Percentiles rank a stretch among this genome's conserved stretches.
Conservation (phyloP, 768 basidiomycete species). For the Termitomyces eurrhizus region DNA sequence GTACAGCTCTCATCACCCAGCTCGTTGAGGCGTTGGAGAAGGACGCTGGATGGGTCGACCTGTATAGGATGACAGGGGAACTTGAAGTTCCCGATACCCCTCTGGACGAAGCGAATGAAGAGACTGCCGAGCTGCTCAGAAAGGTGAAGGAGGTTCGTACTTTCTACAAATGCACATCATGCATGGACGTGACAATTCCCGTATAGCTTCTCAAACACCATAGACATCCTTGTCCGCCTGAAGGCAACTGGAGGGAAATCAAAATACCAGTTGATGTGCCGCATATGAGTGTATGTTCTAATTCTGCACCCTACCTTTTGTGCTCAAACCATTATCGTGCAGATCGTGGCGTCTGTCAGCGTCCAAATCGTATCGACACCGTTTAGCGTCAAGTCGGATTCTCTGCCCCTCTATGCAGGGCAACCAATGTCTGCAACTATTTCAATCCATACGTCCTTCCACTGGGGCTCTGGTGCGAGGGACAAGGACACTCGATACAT, state of each 20-base stretch:
- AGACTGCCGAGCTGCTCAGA: too few relatives aligned
- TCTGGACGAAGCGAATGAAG: background rate
- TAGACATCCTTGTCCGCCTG: conserved; percentile 33
- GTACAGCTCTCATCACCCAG: conserved; percentile 41
- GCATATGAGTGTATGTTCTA: conserved; percentile 60
- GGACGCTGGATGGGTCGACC: conserved; percentile 63
- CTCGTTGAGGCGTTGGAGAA: conserved; percentile 57
- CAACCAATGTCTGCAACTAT: conserved; percentile 76
- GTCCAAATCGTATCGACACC: conserved; percentile 46
- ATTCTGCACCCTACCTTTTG: background rate
- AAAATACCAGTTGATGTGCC: conserved; percentile 86
- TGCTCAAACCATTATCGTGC: conserved; percentile 3
- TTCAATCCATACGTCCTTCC: conserved; percentile 67
- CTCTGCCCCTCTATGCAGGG: conserved; percentile 69
- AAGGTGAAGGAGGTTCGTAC: too few relatives aligned
- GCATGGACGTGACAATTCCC: background rate
- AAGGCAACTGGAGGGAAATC: conserved; percentile 67
- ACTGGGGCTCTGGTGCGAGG: conserved; percentile 59
- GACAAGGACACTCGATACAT: conserved; percentile 27
- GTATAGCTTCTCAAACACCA: conserved; percentile 39
- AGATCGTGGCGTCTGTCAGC: conserved; percentile 67
- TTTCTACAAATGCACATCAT: background rate
- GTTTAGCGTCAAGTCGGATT: conserved; percentile 28
- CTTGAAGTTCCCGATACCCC: conserved; percentile 50
- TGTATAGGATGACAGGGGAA: conserved; percentile 70